phyloP scores from a whole-genome alignment of 108 stramenopile genomes.

The Skeletonema tropicum region DNA sequence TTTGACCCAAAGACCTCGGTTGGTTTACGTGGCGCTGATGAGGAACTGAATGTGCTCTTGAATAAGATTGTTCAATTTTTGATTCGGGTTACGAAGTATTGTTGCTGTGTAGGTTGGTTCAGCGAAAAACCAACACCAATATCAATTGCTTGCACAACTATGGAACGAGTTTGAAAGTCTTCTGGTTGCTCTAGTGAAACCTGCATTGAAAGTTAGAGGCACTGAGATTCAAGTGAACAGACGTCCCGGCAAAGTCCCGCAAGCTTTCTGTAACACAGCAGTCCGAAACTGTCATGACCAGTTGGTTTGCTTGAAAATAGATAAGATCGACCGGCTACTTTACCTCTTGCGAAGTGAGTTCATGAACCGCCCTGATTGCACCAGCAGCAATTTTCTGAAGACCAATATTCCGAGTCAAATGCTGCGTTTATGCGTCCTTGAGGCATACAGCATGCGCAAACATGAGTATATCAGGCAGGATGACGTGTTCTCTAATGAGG shows the following conservation, averaged over 20 bases:
- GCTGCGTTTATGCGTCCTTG: slow-evolving; percentile 24
- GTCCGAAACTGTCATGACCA: slow-evolving; percentile 16
- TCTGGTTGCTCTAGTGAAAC: slow-evolving; percentile 20
- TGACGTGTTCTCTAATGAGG: slow-evolving; percentile 24
- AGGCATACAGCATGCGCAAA: slow-evolving; percentile 23
- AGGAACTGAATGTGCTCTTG: neutral
- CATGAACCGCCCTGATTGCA: neutral
- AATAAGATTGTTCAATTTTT: slow-evolving; percentile 13
- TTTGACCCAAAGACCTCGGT: neutral
- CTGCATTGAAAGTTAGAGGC: slow-evolving; percentile 18
- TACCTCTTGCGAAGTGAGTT: slow-evolving; percentile 6
- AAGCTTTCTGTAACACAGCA: slow-evolving; percentile 10
- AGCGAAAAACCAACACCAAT: slow-evolving; percentile 22
- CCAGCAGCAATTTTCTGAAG: slow-evolving; percentile 1
- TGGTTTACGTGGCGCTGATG: neutral
- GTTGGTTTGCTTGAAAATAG: slow-evolving; percentile 20
- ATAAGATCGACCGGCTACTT: slow-evolving; percentile 16
- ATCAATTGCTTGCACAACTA: neutral
- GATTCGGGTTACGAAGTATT: slow-evolving; percentile 19
- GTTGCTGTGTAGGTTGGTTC: slow-evolving; percentile 39
- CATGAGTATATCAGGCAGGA: slow-evolving; percentile 4
- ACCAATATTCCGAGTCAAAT: slow-evolving; percentile 10
- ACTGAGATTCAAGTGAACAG: neutral
- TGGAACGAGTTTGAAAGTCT: slow-evolving; percentile 24
- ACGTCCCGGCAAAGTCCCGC: slow-evolving; percentile 30